Evolutionary conservation across 2,329 filamentous ascomycete genomes (phyloP).

Genomic region (Rutstroemia sydowiana): DNA sequence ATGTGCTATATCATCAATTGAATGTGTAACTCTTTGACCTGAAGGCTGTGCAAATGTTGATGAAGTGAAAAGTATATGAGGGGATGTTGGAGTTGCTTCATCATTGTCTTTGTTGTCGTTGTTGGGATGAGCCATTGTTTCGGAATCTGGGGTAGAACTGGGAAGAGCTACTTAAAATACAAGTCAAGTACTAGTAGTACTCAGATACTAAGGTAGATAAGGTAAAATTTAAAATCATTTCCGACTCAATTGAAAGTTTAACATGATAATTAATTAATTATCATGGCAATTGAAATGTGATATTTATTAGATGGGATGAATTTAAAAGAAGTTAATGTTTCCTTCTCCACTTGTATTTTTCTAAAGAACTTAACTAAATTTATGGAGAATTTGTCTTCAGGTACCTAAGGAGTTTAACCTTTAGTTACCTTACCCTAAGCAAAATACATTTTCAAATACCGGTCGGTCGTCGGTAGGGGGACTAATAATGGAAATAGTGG

Average conservation of each 20-base stretch:
- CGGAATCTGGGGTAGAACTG: neutral
- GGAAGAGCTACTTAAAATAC: too few relatives aligned
- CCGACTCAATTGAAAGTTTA: neutral
- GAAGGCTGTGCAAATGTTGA: constrained; percentile 8
- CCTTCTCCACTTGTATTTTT: too few relatives aligned
- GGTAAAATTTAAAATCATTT: neutral
- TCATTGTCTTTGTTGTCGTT: constrained; percentile 9
- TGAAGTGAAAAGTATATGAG: constrained; percentile 14
- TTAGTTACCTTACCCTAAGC: too few relatives aligned
- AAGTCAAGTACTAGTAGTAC: too few relatives aligned
- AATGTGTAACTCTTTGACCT: neutral
- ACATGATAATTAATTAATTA: neutral
- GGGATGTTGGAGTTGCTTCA: constrained; percentile 8
- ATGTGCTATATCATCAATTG: constrained; percentile 11
- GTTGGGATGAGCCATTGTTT: constrained; percentile 17
- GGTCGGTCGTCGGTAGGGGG: too few relatives aligned
- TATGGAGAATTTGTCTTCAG: too few relatives aligned
- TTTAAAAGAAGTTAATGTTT: too few relatives aligned
- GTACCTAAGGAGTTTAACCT: too few relatives aligned
- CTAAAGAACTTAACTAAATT: too few relatives aligned
- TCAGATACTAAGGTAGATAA: too few relatives aligned
- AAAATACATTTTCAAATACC: too few relatives aligned
- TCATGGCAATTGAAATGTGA: neutral
- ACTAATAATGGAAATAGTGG: too few relatives aligned
- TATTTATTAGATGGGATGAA: neutral